Evolutionary conservation across 495 filamentous ascomycete species (phyloP).

Genomic region (Hypoxylon lienhwacheense): DNA sequence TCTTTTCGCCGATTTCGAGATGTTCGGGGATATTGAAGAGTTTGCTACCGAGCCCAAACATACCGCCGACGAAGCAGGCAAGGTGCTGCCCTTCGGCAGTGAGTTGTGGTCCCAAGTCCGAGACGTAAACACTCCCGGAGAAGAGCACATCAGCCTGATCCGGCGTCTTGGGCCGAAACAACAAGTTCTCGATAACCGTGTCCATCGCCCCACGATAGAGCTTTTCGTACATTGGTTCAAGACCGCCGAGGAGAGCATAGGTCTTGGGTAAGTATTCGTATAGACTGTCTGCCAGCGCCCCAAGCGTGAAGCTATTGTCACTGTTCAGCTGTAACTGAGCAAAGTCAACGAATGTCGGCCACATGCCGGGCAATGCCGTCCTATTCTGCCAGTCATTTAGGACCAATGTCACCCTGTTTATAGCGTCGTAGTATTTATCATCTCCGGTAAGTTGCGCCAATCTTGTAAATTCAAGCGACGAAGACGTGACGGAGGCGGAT

Average conservation of each 20-base stretch:
- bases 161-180: constrained; percentile 62
- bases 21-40: constrained; percentile 65
- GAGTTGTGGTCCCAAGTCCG: constrained; percentile 14
- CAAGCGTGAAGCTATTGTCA: constrained; percentile 62
- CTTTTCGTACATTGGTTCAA: constrained; percentile 63
- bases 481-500: constrained; percentile 52
- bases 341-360: constrained; percentile 71
- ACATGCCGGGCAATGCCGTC: constrained; percentile 78
- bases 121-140: constrained; percentile 43
- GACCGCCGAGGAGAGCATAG: constrained; percentile 65
- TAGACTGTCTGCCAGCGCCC: constrained; percentile 73
- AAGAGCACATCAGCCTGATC: constrained; percentile 66
- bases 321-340: constrained; percentile 30
- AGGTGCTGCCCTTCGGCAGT: constrained; percentile 35
- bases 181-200: constrained; percentile 60
- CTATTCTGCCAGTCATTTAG: constrained; percentile 67
- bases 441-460: constrained; percentile 81
- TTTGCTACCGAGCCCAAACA: constrained; percentile 74
- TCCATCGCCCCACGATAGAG: constrained; percentile 70
- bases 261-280: constrained; percentile 80
- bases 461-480: constrained; percentile 84
- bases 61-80: constrained; percentile 72
- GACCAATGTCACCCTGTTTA: constrained; percentile 74
- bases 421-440: constrained; percentile 78
- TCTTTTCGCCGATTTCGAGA: constrained; percentile 65